A percentile compares a stretch with the other conserved stretches of the same genome.
These are phyloP conservation scores for Geosmithia morbida DNA, from an alignment of 2,329 filamentous ascomycete genomes.

Conservation along the genomic window DNA sequence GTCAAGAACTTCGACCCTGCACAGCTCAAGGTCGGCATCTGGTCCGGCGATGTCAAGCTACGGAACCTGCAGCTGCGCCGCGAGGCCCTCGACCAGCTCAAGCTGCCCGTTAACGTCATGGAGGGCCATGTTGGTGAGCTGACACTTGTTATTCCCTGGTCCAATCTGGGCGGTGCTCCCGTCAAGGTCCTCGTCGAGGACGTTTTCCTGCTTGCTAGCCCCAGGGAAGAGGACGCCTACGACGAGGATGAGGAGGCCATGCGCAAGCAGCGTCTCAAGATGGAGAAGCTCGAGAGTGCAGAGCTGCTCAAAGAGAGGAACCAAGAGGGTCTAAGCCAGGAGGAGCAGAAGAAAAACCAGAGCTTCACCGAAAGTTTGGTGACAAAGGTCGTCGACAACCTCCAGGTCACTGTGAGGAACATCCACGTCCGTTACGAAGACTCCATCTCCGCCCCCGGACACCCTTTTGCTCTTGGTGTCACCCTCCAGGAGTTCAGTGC, in stretches of 20 bases:
- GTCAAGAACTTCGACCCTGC: conserved; percentile 98
- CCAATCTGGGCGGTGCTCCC: conserved; percentile 84
- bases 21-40: conserved; percentile 97
- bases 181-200: conserved; percentile 94
- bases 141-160: conserved; percentile 92
- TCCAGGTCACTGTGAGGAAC: conserved; percentile 96
- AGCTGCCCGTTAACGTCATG: conserved; percentile 89
- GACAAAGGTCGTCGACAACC: conserved; percentile 94
- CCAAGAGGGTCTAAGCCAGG: conserved; percentile 81
- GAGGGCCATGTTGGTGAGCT: conserved; percentile 89
- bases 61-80: conserved; percentile 81
- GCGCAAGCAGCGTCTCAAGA: conserved; percentile 81
- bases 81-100: conserved; percentile 94
- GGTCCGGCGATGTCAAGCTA: conserved; percentile 95
- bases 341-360: conserved; percentile 95
- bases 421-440: conserved; percentile 98
- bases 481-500: conserved; percentile 95
- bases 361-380: conserved; percentile 92
- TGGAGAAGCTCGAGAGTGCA: conserved; percentile 95
- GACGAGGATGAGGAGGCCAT: conserved; percentile 85
- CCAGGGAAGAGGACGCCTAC: conserved; percentile 89
- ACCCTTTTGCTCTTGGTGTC: conserved; percentile 85
- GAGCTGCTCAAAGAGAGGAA: conserved; percentile 87
- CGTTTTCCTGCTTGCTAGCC: conserved; percentile 88
- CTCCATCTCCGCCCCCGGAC: conserved; percentile 83